Evolutionary conservation across 305 asterid genomes (phyloP).

Genomic region (Solanum hybrid): DNA sequence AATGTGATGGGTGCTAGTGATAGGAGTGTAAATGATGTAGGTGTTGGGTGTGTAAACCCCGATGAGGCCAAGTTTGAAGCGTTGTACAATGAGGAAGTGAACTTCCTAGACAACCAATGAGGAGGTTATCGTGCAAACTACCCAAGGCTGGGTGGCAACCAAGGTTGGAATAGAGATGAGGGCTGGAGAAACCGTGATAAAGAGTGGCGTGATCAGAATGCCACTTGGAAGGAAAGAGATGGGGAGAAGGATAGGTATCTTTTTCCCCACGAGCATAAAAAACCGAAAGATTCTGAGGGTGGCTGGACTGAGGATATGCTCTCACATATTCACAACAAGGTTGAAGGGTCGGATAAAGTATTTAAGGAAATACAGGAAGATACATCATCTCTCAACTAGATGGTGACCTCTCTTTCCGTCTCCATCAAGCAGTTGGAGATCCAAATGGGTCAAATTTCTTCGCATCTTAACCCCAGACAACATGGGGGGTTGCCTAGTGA

Average conservation of each 20-base stretch:
- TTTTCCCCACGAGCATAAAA: neutral
- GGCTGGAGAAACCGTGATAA: neutral
- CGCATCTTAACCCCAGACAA: neutral
- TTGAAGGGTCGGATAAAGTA: neutral
- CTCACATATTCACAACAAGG: neutral
- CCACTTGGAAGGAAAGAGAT: neutral
- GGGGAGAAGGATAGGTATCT: neutral
- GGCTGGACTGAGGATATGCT: neutral
- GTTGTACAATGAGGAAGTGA: neutral
- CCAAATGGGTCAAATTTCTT: neutral
- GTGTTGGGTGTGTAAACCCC: neutral
- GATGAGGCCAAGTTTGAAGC: neutral
- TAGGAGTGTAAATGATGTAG: neutral
- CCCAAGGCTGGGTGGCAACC: neutral
- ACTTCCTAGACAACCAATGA: neutral
- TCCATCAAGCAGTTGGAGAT: neutral
- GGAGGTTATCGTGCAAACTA: neutral
- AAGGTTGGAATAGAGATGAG: neutral
- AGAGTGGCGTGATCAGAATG: neutral
- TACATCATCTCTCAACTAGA: neutral
- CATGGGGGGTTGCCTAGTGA: neutral
- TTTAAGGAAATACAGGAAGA: neutral
- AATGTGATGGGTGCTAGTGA: neutral
- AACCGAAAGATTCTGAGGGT: neutral
- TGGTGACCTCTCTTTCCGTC: neutral